Evolutionary conservation across 768 basidiomycete genomes (phyloP), one percentile per base, ranked within the genome.

Genomic region (Lentinula lateritia): DNA sequence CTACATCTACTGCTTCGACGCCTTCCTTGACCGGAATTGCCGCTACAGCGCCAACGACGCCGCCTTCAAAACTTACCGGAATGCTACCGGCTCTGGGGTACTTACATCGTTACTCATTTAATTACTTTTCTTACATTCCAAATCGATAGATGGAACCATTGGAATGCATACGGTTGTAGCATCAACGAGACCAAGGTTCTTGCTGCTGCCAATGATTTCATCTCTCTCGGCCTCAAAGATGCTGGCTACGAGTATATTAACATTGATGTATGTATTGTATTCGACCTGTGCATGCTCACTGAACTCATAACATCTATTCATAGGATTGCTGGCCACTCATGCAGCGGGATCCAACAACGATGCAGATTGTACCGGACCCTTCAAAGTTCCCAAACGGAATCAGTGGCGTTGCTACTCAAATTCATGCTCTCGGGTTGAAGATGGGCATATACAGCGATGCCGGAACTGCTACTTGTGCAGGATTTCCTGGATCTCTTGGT

Each of bases 401-500:
- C 66, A 74, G 66, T 59, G 71, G 71, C 5, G 67, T 82, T 13
- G 80, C 81, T 2, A 66, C 71, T 15, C 68, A 80, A 53, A 72
- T 60, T 28, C 38, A 32, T 12, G 34, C 52, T 45, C 28, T 42
- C 43, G 43, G 50, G 6, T 38, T 42, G 18, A 15, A 23, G 50
- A 62, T 56, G 6, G 55, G 55, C 15, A 56, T 56, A 32, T 56
- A 39, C 58, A 83, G 83, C 63, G 83, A 84, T 64, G 81, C 82
- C 16, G 83, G 83, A 2, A 80, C 77, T 0, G 66, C 69, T 6
- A 85, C 83, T 3, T 85, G 83, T 59, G 76, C 81, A 32, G 81
- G 81, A 28, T 85, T 67, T 65, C 83, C 83, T n/a, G 83, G 76
- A n/a, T 84, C 83, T 1, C 68, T 84, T 12, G 81, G 80, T 13